Conservation (phyloP, 1,139 yeast genomes). For the Pneumocystis jirovecii region DNA sequence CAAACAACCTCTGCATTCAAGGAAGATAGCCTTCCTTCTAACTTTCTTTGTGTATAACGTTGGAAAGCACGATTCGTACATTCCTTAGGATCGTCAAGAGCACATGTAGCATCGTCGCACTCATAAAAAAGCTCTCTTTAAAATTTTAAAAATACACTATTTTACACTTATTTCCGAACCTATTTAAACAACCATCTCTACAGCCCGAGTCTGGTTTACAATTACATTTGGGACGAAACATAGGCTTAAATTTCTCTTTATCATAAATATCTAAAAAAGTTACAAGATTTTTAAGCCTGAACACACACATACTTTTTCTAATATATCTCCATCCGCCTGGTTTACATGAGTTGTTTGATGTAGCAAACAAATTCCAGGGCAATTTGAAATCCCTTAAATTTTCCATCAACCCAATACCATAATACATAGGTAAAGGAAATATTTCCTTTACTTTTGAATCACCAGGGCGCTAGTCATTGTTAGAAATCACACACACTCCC, state of each 20-base stretch:
- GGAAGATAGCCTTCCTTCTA: background rate
- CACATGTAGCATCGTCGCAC: background rate
- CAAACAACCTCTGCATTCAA: background rate
- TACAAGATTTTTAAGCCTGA: no score
- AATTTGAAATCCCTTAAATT: background rate
- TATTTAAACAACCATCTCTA: background rate
- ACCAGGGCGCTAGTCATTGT: no score
- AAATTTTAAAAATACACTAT: background rate
- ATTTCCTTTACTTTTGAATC: no score
- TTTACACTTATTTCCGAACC: background rate
- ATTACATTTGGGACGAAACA: background rate
- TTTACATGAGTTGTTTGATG: background rate
- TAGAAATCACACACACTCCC: no score
- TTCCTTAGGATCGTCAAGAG: background rate
- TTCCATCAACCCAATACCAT: background rate
- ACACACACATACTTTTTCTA: background rate
- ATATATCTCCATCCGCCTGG: background rate
- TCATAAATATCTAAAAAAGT: slow-evolving; percentile 2
- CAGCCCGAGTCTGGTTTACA: background rate
- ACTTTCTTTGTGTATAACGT: background rate
- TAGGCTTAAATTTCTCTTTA: background rate
- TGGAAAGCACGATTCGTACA: background rate
- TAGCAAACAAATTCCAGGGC: slow-evolving; percentile 1
- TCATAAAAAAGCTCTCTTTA: slow-evolving; percentile 1
- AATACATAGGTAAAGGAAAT: background rate